Base-by-base conservation (phyloP, 164 flowering plant genomes). In the Macadamia integrifolia region DNA sequence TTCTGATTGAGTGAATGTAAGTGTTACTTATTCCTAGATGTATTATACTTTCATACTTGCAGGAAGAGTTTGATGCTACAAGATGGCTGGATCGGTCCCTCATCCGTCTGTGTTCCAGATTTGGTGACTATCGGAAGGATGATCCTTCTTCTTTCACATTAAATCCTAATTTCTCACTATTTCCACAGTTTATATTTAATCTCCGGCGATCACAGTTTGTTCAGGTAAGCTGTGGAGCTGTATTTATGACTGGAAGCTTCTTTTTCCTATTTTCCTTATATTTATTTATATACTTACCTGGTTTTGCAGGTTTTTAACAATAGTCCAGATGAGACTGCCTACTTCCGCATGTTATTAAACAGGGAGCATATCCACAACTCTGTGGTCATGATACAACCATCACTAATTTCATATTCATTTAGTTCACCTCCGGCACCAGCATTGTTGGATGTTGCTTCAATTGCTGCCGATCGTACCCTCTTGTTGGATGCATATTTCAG, bases 251-350 rank as follows among this genome's bases (percentile, higher is more conserved):
- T 65, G 23, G 15, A 50, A 65, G 56, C 56, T 66, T 52, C 4
- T 0, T 0, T 12, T 72, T 28, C 49, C 31, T 15, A 5, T 44
- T 52, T 11, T n/a, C 13, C 15, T 70, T 57, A 46, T 28, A 14
- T 70, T 55, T 58, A 6, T 15, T 6, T 23, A 65, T 68, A 55
- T 35, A 56, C 13, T 60, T 55, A 12, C 56, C 53, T 53, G 31
- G 35, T 67, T 60, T 66, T 60, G 66, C 80, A 94, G 99, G 99
- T 94, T 57, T 94, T 94, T 62, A 94, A 94, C 74, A 94, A 94
- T 76, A 94, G 99, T 79, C 99, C 99, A 44, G 98, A 94, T 78
- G 98, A 94, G 77, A 94, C 98, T 2, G 99, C 99, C 64, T 92
- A 92, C 76, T 94, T 94, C 76, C 93, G 97, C 71, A 89, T 94